These are phyloP conservation scores for Ganoderma multipileum DNA, from an alignment of 1,284 basidiomycete species.

Conservation along the genomic window DNA sequence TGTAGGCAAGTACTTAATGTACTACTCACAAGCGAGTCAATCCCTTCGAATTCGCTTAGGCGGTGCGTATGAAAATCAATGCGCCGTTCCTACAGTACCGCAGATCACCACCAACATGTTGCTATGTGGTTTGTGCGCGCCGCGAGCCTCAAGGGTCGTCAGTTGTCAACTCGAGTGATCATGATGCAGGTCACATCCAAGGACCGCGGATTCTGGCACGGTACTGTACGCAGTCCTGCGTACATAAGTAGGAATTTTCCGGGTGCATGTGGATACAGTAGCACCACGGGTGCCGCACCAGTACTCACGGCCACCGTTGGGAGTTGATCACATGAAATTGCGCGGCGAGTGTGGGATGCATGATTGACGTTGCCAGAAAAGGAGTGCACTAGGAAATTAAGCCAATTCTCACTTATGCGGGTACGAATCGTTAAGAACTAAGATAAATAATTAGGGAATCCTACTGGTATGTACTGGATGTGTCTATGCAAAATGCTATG, in stretches of 20 bases:
- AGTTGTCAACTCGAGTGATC: not conserved
- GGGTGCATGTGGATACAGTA: not conserved
- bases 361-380: not conserved
- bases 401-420: not conserved
- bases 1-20: too few relatives aligned
- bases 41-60: not conserved
- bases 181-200: not conserved
- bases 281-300: not conserved
- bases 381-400: not conserved
- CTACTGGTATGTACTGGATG: not conserved
- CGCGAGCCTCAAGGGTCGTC: not conserved
- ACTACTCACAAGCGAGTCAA: not conserved
- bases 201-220: not conserved
- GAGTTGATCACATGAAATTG: not conserved
- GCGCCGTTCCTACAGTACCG: not conserved
- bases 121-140: not conserved
- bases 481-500: constrained; percentile 10
- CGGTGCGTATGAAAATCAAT: not conserved
- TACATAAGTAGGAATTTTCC: not conserved
- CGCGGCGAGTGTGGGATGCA: not conserved
- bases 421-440: not conserved
- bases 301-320: not conserved
- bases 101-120: not conserved
- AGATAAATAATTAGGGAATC: constrained; percentile 6
- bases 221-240: not conserved